Conservation (phyloP, 2,329 filamentous ascomycete genomes). For the Colletotrichum paranaense region DNA sequence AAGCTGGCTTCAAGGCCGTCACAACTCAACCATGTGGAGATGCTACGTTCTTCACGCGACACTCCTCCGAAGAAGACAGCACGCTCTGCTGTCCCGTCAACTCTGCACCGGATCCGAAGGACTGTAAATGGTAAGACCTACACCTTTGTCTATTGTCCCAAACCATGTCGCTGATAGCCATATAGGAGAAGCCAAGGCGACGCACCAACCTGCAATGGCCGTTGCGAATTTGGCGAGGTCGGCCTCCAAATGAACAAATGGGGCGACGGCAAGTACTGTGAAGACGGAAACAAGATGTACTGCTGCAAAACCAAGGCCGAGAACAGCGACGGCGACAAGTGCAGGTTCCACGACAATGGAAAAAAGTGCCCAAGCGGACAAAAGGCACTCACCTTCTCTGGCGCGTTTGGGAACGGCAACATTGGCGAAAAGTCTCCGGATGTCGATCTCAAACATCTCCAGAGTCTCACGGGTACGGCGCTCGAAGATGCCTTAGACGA, state of each 20-base stretch:
- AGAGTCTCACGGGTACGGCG: too few species aligned
- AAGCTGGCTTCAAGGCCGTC: slow-evolving; percentile 42
- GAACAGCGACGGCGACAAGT: too few species aligned
- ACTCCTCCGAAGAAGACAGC: slow-evolving; percentile 39
- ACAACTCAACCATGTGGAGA: slow-evolving; percentile 43
- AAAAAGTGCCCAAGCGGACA: too few species aligned
- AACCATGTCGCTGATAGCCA: too few species aligned
- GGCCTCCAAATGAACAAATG: slow-evolving; percentile 41
- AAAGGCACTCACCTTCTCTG: too few species aligned
- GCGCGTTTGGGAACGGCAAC: too few species aligned
- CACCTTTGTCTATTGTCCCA: too few species aligned
- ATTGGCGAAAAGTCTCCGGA: too few species aligned
- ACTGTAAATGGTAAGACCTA: slow-evolving; percentile 42
- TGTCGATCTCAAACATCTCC: too few species aligned
- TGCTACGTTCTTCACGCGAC: background rate
- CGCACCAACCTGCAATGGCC: slow-evolving; percentile 43
- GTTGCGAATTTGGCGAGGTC: slow-evolving; percentile 47
- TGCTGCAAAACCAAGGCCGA: slow-evolving; percentile 39
- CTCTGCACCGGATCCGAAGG: slow-evolving; percentile 41
- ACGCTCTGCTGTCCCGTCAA: slow-evolving; percentile 45
- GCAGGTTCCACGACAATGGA: too few species aligned
- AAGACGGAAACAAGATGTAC: slow-evolving; percentile 43
- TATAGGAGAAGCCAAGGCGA: slow-evolving; percentile 37
- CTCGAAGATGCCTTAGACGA: too few species aligned
- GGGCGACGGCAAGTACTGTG: slow-evolving; percentile 42